Percentiles rank a stretch among this genome's conserved stretches.
Conservation (phyloP, 2,329 filamentous ascomycete genomes). For the Penicillium rolfsii region DNA sequence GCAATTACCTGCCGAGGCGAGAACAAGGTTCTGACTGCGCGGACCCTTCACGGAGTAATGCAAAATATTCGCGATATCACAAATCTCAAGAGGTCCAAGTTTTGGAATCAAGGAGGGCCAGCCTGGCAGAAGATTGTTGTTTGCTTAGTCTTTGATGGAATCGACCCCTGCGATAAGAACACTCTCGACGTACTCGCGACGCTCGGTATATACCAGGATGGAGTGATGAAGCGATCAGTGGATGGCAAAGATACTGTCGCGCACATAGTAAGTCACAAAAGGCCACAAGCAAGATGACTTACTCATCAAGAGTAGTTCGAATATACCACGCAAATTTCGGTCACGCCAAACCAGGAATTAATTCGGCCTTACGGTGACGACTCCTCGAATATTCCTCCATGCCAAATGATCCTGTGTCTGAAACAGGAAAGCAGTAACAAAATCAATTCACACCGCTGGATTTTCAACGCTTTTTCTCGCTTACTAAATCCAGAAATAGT, state of each 20-base stretch:
- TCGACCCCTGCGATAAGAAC: slow-evolving; percentile 94
- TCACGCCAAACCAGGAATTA: slow-evolving; percentile 90
- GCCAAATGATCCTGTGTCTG: slow-evolving; percentile 99
- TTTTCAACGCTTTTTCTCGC: slow-evolving; percentile 94
- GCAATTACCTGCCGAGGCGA: slow-evolving; percentile 99
- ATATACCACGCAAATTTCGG: slow-evolving; percentile 96
- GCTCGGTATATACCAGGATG: slow-evolving; percentile 95
- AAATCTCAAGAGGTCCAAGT: slow-evolving; percentile 95
- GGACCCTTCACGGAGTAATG: slow-evolving; percentile 96
- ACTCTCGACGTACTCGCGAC: slow-evolving; percentile 89
- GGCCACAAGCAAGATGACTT: background rate
- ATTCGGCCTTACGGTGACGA: slow-evolving; percentile 85
- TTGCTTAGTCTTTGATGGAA: slow-evolving; percentile 92
- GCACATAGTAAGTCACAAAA: slow-evolving; percentile 65
- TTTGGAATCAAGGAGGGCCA: slow-evolving; percentile 98
- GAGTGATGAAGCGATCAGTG: slow-evolving; percentile 96
- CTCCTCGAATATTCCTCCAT: slow-evolving; percentile 80
- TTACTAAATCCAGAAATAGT: slow-evolving; percentile 97
- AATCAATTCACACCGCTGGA: slow-evolving; percentile 98
- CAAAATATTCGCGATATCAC: slow-evolving; percentile 97
- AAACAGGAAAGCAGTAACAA: slow-evolving; percentile 99
- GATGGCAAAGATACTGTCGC: slow-evolving; percentile 93
- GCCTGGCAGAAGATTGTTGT: slow-evolving; percentile 99
- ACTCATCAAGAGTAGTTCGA: slow-evolving; percentile 64
- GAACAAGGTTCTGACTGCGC: slow-evolving; percentile 87